Base-by-base conservation (phyloP, 371 early-diverging fungal genomes). In the Mortierella sp. region DNA sequence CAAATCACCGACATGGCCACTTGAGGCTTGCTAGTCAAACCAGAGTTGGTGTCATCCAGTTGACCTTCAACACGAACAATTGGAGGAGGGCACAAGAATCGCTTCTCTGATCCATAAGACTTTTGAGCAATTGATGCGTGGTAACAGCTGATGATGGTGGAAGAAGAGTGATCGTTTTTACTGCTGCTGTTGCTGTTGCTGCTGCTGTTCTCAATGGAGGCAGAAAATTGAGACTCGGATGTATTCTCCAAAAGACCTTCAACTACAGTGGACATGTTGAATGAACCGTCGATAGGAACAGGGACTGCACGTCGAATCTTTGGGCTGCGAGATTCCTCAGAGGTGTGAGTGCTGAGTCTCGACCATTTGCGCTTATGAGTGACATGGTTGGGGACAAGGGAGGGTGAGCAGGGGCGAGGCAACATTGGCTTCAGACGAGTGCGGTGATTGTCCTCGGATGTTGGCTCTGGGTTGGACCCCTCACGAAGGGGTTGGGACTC, bases 41-140 rank as follows among this genome's bases (percentile, higher is more conserved):
- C 64, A 8, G 70, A 61, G 34, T 76, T 67, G 32, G 60, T 40
- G 40, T 74, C 59, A n/a, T 65, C 75, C 45, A 75, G 56, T 29
- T 59, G 69, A 7, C 61, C 62, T 22, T 74, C 58, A 43, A 84
- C 59, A 28, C 65, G 70, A 6, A 93, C 88, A 10, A 92, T 85
- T 5, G 95, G 95, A 22, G 95, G 93, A 31, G 95, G 95, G 73
- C 93, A 94, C 42, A 95, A 78, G 77, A 93, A 95, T 5, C 95
- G 89, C 77, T 94, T 94, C 67, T 95, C 95, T 65, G 90, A 89
- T 28, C 95, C 95, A 70, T 95, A 95, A 3, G 93, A 93, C 83
- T 95, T 95, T 76, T 95, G 95, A 5, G 93, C 95, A 28, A 91
- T 90, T 1, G 89, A 81, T 4, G 90, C 89, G 71, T 91, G 91